Conservation (phyloP, 495 filamentous ascomycete species). For the Annulohypoxylon maeteangense region DNA sequence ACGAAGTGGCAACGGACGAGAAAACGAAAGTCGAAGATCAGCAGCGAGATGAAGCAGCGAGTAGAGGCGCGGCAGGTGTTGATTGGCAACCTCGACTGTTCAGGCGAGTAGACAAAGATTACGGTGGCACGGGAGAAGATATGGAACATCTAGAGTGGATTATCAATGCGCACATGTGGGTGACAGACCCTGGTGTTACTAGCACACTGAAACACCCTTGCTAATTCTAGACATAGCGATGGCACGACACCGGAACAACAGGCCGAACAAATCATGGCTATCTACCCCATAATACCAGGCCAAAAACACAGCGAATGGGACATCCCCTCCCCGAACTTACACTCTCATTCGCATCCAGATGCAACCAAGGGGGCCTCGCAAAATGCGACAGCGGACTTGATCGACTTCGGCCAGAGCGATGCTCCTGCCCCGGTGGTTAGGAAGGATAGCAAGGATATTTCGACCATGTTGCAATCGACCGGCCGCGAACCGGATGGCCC, state of each 20-base stretch:
- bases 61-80: conserved; percentile 79
- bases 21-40: conserved; percentile 94
- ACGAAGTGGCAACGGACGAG: conserved; percentile 90
- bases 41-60: conserved; percentile 89
- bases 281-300: conserved; percentile 85
- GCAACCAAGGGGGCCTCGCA: conserved; percentile 6
- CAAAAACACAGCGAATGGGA: conserved; percentile 62
- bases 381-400: conserved; percentile 51
- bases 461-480: conserved; percentile 54
- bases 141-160: conserved; percentile 94
- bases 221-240: conserved; percentile 60
- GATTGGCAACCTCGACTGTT: conserved; percentile 94
- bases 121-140: conserved; percentile 79
- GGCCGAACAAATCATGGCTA: conserved; percentile 83
- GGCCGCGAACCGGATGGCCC: conserved; percentile 51
- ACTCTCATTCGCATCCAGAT: conserved; percentile 17
- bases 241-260: conserved; percentile 75
- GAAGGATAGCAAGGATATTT: conserved; percentile 52
- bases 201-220: background rate
- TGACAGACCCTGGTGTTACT: background rate
- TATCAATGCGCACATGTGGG: conserved; percentile 87
- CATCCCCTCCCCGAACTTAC: conserved; percentile 50
- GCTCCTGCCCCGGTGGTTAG: conserved; percentile 22
- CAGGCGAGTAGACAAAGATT: conserved; percentile 75
- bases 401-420: conserved; percentile 59